Conservation (phyloP, 148 eudicot species). For the Silene conica region DNA sequence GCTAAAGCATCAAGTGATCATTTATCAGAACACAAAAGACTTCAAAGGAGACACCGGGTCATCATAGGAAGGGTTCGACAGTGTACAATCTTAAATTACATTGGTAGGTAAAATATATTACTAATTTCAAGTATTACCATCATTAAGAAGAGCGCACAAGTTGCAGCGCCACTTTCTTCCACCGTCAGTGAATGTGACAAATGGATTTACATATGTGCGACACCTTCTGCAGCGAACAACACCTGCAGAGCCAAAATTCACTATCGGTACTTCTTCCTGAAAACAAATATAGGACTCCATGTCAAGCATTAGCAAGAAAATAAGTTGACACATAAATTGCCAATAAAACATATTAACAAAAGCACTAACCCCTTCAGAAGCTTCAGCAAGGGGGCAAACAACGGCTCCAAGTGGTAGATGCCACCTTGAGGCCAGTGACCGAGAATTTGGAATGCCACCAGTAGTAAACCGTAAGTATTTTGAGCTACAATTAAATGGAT, state of each 20-base stretch:
- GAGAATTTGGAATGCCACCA: constrained; percentile 78
- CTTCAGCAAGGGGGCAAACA: constrained; percentile 96
- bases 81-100: background rate
- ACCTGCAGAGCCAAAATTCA: constrained; percentile 82
- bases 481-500: constrained; percentile 72
- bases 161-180: constrained; percentile 99
- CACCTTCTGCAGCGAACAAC: constrained; percentile 96
- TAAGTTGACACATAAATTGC: constrained; percentile 3
- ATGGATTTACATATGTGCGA: constrained; percentile 93
- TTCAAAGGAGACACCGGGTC: background rate
- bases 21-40: background rate
- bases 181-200: constrained; percentile 72
- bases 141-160: constrained; percentile 87
- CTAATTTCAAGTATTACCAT: constrained; percentile 48
- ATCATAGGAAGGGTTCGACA: background rate
- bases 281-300: constrained; percentile 21
- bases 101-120: background rate
- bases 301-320: constrained; percentile 16
- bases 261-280: constrained; percentile 94
- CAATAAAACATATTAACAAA: constrained; percentile 5
- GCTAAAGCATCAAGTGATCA: background rate
- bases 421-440: constrained; percentile 91
- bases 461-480: constrained; percentile 79
- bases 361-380: constrained; percentile 81
- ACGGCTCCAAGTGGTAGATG: constrained; percentile 97